phyloP scores from a whole-genome alignment of 1,284 basidiomycete genomes.

The Austroboletus rostrupii region DNA sequence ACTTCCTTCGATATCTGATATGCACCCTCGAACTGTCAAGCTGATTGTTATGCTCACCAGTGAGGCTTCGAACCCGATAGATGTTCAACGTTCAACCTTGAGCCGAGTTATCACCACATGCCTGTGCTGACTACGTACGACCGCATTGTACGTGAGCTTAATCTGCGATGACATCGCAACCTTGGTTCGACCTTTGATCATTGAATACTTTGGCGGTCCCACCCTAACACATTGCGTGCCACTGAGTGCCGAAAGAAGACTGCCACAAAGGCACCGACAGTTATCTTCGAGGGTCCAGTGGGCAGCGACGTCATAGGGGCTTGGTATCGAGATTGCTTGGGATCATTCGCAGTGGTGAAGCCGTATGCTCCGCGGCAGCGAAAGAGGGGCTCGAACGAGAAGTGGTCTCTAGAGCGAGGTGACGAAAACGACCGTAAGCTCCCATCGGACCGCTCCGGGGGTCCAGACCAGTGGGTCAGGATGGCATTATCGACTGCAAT shows the following conservation, averaged over 20 bases:
- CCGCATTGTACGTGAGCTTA: background rate
- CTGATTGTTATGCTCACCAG: background rate
- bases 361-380: slow-evolving; percentile 7
- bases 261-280: slow-evolving; percentile 13
- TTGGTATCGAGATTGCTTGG: slow-evolving; percentile 1
- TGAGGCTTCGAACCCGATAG: background rate
- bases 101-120: background rate
- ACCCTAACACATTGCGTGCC: background rate
- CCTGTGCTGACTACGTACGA: background rate
- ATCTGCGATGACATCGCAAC: slow-evolving; percentile 6
- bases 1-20: background rate
- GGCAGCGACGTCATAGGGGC: background rate
- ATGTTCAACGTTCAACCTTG: background rate
- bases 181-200: background rate
- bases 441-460: background rate
- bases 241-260: background rate
- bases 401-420: background rate
- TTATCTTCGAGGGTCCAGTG: background rate
- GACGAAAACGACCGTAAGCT: slow-evolving; percentile 1
- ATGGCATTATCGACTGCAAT: background rate
- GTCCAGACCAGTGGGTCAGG: background rate
- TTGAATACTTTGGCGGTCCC: background rate
- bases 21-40: too few relatives aligned
- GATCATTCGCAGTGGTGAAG: background rate
- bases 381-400: background rate